Base-by-base conservation (phyloP, 2,329 filamentous ascomycete species). In the Xylaria sp. region DNA sequence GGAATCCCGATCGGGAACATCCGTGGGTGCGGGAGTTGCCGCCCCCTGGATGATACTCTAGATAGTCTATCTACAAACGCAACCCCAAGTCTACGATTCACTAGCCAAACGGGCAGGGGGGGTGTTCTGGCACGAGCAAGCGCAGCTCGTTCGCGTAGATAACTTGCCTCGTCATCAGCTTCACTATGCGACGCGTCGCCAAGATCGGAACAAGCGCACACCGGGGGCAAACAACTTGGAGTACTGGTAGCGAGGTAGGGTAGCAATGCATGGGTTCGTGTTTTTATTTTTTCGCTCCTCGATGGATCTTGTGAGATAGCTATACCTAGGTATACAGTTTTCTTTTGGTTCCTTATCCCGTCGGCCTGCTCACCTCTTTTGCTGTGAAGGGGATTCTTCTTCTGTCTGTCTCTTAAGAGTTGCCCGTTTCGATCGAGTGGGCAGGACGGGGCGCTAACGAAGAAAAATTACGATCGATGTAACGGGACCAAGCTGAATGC, bases 111-210 rank as follows among this genome's bases (percentile, higher is more conserved):
- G 56, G 34, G n/a, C 20, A 28, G 25, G 50, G 28, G 32, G 43
- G 30, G 23, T 9, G 7, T 30, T 25, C 32, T 20, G n/a, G 30
- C 56, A 56, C 58, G 39, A 62, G 46, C 57, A 60, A 63, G 60
- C 48, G 32, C 59, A 50, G 43, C 39, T 30, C 39, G 12, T 46
- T 62, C 50, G 48, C 45, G 52, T 43, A 60, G 46, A n/a, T 48
- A 57, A 43, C 50, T 66, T 61, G 67, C 63, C 63, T 67, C 60
- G 60, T 67, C 63, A 69, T 64, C 67, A 67, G 67, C 60, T 67
- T 55, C 53, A 46, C 60, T 34, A 55, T 50, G 53, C 41, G 39
- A 66, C 46, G 50, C 41, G 50, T 55, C 43, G 63, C 67, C 63
- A 69, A 66, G 67, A 63, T 60, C 59, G 55, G 64, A 32, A 32